Conservation (phyloP, 148 eudicot genomes). For the Rhododendron griersonianum region DNA sequence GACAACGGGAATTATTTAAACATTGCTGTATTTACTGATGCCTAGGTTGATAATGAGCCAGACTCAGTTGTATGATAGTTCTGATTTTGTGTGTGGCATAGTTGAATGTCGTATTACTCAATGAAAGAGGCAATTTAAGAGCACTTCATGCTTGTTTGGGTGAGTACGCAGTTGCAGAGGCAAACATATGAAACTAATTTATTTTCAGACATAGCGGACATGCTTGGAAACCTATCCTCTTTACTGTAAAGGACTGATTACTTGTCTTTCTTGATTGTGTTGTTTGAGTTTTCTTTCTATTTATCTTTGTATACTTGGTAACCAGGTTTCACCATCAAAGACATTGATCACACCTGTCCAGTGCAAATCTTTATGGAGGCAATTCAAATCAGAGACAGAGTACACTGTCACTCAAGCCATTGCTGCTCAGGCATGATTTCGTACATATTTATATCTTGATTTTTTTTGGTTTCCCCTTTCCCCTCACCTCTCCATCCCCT, state of each 20-base stretch:
- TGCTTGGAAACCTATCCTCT: not conserved
- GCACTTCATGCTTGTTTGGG: conserved; percentile 2
- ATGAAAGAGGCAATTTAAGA: not conserved
- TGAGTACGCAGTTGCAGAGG: not conserved
- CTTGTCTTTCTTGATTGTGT: not conserved
- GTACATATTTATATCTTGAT: not conserved
- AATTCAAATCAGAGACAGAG: conserved; percentile 88
- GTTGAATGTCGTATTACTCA: not conserved
- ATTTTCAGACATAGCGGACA: not conserved
- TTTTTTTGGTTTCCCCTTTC: not conserved
- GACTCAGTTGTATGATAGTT: not conserved
- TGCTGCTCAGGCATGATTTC: conserved; percentile 84
- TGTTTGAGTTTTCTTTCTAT: not conserved
- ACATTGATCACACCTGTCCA: conserved; percentile 91
- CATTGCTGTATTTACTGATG: not conserved
- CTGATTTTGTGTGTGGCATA: not conserved
- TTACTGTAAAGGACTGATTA: not conserved
- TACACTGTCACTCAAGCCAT: conserved; percentile 95
- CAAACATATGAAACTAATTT: not conserved
- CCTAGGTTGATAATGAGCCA: not conserved
- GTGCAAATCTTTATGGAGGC: conserved; percentile 96
- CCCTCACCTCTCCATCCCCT: not conserved
- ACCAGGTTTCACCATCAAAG: conserved; percentile 79
- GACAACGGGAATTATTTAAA: not conserved
- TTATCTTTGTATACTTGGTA: not conserved